Conservation (phyloP, 176 grass and related monocot species). For the Carex pumila region DNA sequence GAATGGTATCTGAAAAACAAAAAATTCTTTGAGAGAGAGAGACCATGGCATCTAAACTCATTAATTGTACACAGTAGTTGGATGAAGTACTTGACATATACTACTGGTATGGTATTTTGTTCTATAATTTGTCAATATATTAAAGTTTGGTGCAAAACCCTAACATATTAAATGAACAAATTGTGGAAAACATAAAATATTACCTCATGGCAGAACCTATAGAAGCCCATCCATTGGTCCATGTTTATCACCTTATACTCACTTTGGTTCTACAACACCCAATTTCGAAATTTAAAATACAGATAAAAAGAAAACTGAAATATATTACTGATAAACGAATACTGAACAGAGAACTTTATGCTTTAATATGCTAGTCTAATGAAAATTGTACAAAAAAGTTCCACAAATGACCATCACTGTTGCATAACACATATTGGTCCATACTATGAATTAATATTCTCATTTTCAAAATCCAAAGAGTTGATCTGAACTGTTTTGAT, state of each 20-base stretch:
- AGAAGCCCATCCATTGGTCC: conserved; percentile 97
- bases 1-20: conserved; percentile 75
- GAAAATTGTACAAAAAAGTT: background rate
- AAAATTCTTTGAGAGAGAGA: conserved; percentile 21
- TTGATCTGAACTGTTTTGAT: too few species aligned
- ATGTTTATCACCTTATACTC: conserved; percentile 99
- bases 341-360: background rate
- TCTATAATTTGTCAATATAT: background rate
- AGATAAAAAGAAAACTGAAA: background rate
- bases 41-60: background rate
- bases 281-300: conserved; percentile 17
- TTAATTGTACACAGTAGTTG: background rate
- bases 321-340: background rate
- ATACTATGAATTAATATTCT: too few species aligned
- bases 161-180: conserved; percentile 13
- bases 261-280: conserved; percentile 55
- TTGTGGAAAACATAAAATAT: conserved; percentile 9
- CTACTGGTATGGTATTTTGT: background rate
- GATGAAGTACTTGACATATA: background rate
- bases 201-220: conserved; percentile 97
- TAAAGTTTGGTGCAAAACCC: background rate
- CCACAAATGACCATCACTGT: background rate
- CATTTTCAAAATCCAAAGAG: too few species aligned
- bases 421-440: background rate
- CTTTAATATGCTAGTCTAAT: background rate